These are phyloP conservation scores for Metschnikowia cubensis DNA, from an alignment of 805 yeast species.

Conservation along the genomic window DNA sequence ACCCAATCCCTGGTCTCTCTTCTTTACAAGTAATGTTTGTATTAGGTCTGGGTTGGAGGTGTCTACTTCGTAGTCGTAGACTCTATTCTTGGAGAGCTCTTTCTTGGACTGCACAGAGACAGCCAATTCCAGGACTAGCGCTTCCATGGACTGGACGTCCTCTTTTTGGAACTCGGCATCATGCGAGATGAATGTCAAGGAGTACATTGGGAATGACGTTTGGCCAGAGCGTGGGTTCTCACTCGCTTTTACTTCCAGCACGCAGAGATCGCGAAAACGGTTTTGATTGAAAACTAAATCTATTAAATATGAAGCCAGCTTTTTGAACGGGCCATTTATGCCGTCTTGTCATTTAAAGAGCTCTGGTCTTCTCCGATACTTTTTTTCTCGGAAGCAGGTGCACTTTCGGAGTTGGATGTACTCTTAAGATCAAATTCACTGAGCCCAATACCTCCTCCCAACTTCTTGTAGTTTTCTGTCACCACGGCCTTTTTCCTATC, in stretches of 20 bases:
- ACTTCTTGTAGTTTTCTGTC: constrained; percentile 34
- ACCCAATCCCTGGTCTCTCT: constrained; percentile 4
- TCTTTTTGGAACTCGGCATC: constrained; percentile 9
- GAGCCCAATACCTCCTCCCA: constrained; percentile 49
- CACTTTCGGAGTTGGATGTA: neutral
- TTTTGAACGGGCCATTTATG: too few relatives aligned
- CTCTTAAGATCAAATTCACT: constrained; percentile 51
- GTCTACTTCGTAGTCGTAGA: constrained; percentile 17
- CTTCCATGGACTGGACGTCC: constrained; percentile 10
- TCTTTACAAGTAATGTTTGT: constrained; percentile 9
- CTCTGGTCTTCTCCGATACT: too few relatives aligned
- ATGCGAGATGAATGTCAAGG: constrained; percentile 18
- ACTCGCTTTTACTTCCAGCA: neutral
- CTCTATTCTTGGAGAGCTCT: constrained; percentile 17
- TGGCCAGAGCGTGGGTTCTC: neutral
- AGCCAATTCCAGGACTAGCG: constrained; percentile 10
- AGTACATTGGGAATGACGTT: constrained; percentile 7
- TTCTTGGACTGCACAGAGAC: constrained; percentile 11
- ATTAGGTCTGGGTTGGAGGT: constrained; percentile 15
- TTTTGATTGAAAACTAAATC: neutral
- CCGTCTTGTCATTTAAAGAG: neutral
- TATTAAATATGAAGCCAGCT: neutral
- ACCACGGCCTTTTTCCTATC: constrained; percentile 33
- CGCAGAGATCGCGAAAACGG: constrained; percentile 1
- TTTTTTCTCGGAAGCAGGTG: neutral